Base-by-base conservation (phyloP, 352 stramenopile genomes). In the Phytophthora cryptogea region DNA sequence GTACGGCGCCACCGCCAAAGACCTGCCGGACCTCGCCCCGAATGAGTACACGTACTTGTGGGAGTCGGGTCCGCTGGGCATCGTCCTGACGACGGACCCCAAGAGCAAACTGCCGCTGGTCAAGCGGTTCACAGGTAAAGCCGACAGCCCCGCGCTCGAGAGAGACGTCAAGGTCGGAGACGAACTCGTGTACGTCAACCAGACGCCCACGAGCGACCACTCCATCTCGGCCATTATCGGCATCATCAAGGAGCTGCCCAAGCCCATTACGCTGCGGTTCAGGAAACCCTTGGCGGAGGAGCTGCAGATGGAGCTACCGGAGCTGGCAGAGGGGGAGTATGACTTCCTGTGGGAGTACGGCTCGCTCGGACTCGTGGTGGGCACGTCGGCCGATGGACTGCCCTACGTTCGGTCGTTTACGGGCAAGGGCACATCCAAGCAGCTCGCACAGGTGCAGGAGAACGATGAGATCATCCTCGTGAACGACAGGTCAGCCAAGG, bases 311-410 rank as follows among this genome's bases (percentile, higher is more conserved):
- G 65, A 82, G 27, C 53, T 89, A 20, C 82, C 82, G 4, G 67
- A 78, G 31, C 33, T 93, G 5, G 44, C 46, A 5, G 72, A 86
- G 26, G 77, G 84, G 54, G 85, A 94, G 52, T 94, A 92, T 68
- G 85, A 94, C 44, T 92, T 94, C 60, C 51, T 92, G 33, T 94
- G 85, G 85, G 85, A 94, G 43, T 87, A 90, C 42, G 85, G 85
- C 4, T 74, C 78, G 8, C 63, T 94, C 0, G 85, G 85, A 10
- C 74, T 94, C 1, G 82, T 91, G 11, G 74, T 94, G 5, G 80
- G 82, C 27, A 82, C 80, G 48, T 86, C 81, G 3, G 57, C 68
- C 1, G 57, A 64, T 0, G 80, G 80, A 8, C 46, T 90, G 28
- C 81, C 85, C 5, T 92, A 89, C 53, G 85, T 94, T 13, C 81